Percentiles rank a stretch among this genome's conserved stretches.
These are phyloP conservation scores for Talaromyces thailandensis DNA, from an alignment of 495 filamentous ascomycete species.

Conservation along the genomic window DNA sequence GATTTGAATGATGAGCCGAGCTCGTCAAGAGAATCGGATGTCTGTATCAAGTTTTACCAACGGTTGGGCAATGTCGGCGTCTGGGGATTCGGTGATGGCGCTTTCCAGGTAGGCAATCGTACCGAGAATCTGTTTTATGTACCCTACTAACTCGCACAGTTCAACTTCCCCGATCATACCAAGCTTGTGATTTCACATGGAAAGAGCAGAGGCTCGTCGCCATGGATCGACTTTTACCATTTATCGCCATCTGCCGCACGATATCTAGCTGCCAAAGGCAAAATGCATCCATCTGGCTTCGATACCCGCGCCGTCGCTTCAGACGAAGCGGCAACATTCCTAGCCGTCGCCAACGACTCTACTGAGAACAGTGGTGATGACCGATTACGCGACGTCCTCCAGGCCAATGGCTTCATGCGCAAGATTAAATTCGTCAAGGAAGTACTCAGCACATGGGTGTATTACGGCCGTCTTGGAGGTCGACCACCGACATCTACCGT, in stretches of 20 bases:
- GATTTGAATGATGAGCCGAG: constrained; percentile 18
- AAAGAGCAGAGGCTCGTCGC: constrained; percentile 44
- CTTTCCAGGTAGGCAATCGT: constrained; percentile 56
- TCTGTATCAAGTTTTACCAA: constrained; percentile 83
- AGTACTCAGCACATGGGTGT: constrained; percentile 65
- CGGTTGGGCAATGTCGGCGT: constrained; percentile 78
- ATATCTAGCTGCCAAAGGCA: constrained; percentile 50
- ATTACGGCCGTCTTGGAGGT: constrained; percentile 58
- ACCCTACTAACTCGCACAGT: constrained; percentile 35
- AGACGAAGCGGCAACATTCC: constrained; percentile 52
- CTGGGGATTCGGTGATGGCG: constrained; percentile 83
- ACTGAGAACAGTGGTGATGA: constrained; percentile 43
- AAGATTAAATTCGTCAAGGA: constrained; percentile 70
- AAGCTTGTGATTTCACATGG: constrained; percentile 75
- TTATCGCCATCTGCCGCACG: constrained; percentile 61
- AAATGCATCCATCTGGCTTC: constrained; percentile 43
- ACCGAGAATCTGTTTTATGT: neutral
- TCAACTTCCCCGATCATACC: constrained; percentile 97
- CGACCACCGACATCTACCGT: constrained; percentile 14
- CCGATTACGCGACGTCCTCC: constrained; percentile 51
- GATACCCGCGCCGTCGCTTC: constrained; percentile 45
- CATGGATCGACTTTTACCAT: constrained; percentile 77
- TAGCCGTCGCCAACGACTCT: constrained; percentile 46
- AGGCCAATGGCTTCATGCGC: constrained; percentile 67
- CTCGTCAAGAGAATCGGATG: constrained; percentile 21